Base-by-base conservation (phyloP, 768 basidiomycete species). In the Naganishia antarctica region DNA sequence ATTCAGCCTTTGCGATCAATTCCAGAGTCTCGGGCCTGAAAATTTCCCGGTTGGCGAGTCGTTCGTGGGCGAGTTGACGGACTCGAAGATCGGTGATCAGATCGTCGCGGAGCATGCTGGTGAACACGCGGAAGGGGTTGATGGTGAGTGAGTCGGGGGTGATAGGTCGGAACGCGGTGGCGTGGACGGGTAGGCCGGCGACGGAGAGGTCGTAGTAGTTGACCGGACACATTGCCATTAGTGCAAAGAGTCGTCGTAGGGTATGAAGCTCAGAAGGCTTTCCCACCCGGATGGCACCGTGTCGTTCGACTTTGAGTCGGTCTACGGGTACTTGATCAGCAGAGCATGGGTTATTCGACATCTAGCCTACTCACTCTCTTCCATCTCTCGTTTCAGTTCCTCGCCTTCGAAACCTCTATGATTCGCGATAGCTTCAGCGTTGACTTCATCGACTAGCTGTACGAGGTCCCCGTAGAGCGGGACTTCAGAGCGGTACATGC, bases 101-200 rank as follows among this genome's bases (percentile, higher is more conserved):
- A 11, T 76, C 73, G 0, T 65, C 64, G 25, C 74, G 67, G 4
- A 76, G 65, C 16, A 76, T 59, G 12, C 70, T 71, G 8, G 71
- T 73, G 48, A 76, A 76, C 16, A 76, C 68, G 1, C 74, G 68
- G 46, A 76, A 76, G 16, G 74, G 74, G 48, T 76, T 74, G 46
- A 44, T 50, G 18, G 66, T 65, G 3, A 76, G 66, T 1, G 74
- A 66, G 5, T 46, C 44, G 7, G 48, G 45, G 31, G 66, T 66
- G 16, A 69, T 43, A 4, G 73, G 71, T 31, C 74, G 60, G 64
- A 76, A 76, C 21, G 74, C 73, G 16, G 74, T 76, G 1, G 74
- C 69, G 48, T 76, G 74, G 1, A 76, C 73, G 8, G 74, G 74
- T 2, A 74, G 60, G 28, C 74, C 73, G 15, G 69, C 68, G 43